Evolutionary conservation across 2,329 filamentous ascomycete genomes (phyloP).

Genomic region (Chaetomiaceae sp.): DNA sequence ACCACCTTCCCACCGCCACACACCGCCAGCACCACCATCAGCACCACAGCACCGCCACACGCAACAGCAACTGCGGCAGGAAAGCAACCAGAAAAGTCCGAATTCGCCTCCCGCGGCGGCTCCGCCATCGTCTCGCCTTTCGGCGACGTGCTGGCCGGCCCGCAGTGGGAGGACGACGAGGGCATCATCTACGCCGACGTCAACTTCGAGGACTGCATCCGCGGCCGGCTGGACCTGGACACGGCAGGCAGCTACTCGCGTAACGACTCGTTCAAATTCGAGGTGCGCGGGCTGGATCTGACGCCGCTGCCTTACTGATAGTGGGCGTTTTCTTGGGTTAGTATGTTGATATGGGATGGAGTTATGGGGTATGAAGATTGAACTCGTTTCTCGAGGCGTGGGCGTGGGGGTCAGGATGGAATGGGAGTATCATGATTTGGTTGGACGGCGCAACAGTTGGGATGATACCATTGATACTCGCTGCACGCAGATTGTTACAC

Average conservation of each 20-base stretch:
- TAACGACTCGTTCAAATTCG: conserved; percentile 57
- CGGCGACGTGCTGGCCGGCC: conserved; percentile 73
- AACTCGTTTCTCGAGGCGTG: no score
- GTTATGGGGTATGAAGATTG: no score
- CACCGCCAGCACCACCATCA: background rate
- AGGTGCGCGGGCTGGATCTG: conserved; percentile 52
- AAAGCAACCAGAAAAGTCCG: conserved; percentile 29
- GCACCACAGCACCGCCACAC: background rate
- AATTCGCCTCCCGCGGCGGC: conserved; percentile 66
- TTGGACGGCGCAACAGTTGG: no score
- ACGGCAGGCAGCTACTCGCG: conserved; percentile 77
- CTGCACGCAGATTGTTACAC: no score
- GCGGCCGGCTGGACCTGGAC: conserved; percentile 76
- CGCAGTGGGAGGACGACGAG: conserved; percentile 73
- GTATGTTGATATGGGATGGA: background rate
- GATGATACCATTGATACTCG: no score
- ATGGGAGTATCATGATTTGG: background rate
- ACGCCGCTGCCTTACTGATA: conserved; percentile 47
- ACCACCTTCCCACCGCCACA: background rate
- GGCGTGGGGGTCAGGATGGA: background rate
- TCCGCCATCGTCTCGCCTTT: conserved; percentile 75
- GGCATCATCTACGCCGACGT: conserved; percentile 65
- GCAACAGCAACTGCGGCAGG: conserved; percentile 2
- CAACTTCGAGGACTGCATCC: conserved; percentile 81
- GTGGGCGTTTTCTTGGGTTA: background rate